A percentile compares a stretch with the other conserved stretches of the same genome.
Conservation (phyloP, 2,329 filamentous ascomycete species). For the Fusarium haematococcum region DNA sequence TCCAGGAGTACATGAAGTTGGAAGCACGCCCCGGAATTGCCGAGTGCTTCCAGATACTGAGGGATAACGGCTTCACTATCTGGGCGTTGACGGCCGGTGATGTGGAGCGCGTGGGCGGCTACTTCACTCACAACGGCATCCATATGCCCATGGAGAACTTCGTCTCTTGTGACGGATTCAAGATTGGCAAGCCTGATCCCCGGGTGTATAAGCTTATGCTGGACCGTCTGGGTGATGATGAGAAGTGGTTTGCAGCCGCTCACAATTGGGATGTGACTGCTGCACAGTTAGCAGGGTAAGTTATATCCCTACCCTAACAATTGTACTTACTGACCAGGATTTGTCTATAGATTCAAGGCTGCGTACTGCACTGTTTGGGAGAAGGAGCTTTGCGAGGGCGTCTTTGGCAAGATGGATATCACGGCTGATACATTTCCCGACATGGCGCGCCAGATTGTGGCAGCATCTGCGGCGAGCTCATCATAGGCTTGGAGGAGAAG, state of each 20-base stretch:
- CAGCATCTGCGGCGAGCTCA: constrained; percentile 16
- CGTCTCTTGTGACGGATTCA: constrained; percentile 61
- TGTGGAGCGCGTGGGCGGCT: constrained; percentile 60
- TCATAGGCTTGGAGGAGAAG: background rate
- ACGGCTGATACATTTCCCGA: constrained; percentile 58
- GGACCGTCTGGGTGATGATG: constrained; percentile 52
- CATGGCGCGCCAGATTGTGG: constrained; percentile 59
- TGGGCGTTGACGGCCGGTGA: constrained; percentile 68
- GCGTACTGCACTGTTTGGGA: constrained; percentile 67
- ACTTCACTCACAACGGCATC: constrained; percentile 61
- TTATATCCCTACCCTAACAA: background rate
- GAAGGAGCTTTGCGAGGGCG: constrained; percentile 60
- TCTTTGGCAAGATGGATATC: constrained; percentile 66
- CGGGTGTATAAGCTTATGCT: constrained; percentile 59
- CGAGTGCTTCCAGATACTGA: constrained; percentile 57
- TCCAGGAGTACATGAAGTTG: constrained; percentile 53
- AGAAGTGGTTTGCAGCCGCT: constrained; percentile 68
- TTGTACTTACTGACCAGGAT: background rate
- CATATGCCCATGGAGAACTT: constrained; percentile 64
- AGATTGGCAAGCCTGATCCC: constrained; percentile 63
- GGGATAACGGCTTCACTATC: constrained; percentile 60
- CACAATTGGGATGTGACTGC: constrained; percentile 71
- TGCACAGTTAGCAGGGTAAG: constrained; percentile 59
- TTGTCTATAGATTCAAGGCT: constrained; percentile 54
- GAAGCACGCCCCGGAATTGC: constrained; percentile 53